Base-by-base conservation (phyloP, 352 stramenopile genomes). In the Vaucheria bursata region DNA sequence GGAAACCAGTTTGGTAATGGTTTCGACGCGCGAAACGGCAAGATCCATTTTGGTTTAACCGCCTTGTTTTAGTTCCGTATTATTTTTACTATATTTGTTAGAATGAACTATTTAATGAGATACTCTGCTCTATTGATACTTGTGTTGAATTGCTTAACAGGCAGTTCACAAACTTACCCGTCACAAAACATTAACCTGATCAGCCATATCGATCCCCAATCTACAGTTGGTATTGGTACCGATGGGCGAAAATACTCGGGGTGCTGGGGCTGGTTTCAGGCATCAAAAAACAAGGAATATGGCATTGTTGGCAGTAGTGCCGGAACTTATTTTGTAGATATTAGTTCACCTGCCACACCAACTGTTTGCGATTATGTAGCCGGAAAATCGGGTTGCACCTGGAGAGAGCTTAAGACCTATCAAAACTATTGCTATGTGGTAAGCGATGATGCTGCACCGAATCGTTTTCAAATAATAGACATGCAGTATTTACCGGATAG, bases 41-140 rank as follows among this genome's bases (percentile, higher is more conserved):
- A 59, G 45, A 59, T 59, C 45, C 45, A 59, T 59, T 59, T 59
- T 59, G 45, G 45, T 18, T 59, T 59, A 59, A 59, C 45, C 18
- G 45, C 45, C 45, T 59, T 59, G 45, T 59, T 59, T 59, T 59
- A 59, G 25, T 59, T 59, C 45, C 45, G n/a, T n/a, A n/a, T 59
- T 59, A 18, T 18, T 18, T 18, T 18, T 18, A 59, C 25, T 59
- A 59, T 18, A 59, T 59, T 59, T 25, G 45, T 59, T 59, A 59
- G 18, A 59, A 59, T 18, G 18, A 59, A 59, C 25, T 59, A 25
- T 59, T 18, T 25, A 18, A 59, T 59, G 45, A 59, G 25, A 59
- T 18, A 59, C 12, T 18, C 25, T 25, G 18, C 25, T 18, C 25
- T 59, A 18, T 59, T 18, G 18, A 18, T 59, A 18, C 25, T 59